Percentiles rank a stretch among this genome's conserved stretches.
phyloP scores from a whole-genome alignment of 2,329 filamentous ascomycete genomes.

The Clonostachys byssicola region DNA sequence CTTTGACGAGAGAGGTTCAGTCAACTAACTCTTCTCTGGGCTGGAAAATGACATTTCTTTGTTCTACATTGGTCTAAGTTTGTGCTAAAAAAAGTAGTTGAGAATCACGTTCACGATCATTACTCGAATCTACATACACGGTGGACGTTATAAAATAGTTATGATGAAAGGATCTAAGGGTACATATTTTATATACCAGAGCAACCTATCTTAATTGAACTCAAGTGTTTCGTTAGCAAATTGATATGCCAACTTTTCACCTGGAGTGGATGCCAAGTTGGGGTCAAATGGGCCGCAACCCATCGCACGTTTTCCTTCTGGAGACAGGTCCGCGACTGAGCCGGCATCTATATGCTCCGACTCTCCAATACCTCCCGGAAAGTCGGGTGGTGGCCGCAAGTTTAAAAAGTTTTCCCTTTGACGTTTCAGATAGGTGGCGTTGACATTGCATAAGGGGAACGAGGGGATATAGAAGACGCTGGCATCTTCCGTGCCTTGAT shows the following conservation, averaged over 20 bases:
- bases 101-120: too few relatives aligned
- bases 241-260: neutral
- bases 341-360: constrained; percentile 38
- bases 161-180: too few relatives aligned
- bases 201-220: too few relatives aligned
- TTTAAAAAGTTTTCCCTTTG: constrained; percentile 62
- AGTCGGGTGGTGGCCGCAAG: constrained; percentile 60
- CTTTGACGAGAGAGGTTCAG: too few relatives aligned
- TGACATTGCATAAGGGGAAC: constrained; percentile 68
- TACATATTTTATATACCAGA: too few relatives aligned
- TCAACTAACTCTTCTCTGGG: too few relatives aligned
- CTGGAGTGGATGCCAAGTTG: neutral
- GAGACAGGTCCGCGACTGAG: constrained; percentile 19
- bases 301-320: constrained; percentile 3
- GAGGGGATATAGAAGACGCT: constrained; percentile 86
- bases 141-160: too few relatives aligned
- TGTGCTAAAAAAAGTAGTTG: too few relatives aligned
- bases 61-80: too few relatives aligned
- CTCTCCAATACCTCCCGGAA: constrained; percentile 63
- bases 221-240: neutral
- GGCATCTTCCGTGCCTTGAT: constrained; percentile 64
- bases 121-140: too few relatives aligned
- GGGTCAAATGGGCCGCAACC: neutral
- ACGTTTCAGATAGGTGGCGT: constrained; percentile 59
- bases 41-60: too few relatives aligned